A percentile compares a stretch with the other conserved stretches of the same genome.
Evolutionary conservation across 495 filamentous ascomycete genomes (phyloP).

Genomic region (Apiosordaria backusii): DNA sequence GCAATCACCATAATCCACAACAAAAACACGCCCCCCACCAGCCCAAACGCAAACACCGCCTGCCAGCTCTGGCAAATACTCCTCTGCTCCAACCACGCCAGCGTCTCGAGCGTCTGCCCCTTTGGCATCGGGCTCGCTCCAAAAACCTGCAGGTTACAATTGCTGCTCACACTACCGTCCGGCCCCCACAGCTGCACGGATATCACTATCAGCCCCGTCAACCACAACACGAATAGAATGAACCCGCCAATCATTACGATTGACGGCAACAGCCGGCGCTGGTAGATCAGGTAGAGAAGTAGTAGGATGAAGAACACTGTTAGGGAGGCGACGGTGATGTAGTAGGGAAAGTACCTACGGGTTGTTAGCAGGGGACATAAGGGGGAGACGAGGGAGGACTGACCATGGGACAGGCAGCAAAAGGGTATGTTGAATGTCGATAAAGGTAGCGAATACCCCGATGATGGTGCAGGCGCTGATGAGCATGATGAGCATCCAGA

Average conservation of each 20-base stretch:
- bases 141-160: slow-evolving; percentile 72
- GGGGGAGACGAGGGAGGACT: slow-evolving; percentile 26
- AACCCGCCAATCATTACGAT: slow-evolving; percentile 89
- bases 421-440: slow-evolving; percentile 71
- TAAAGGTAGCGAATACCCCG: slow-evolving; percentile 83
- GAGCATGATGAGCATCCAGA: slow-evolving; percentile 89
- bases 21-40: slow-evolving; percentile 80
- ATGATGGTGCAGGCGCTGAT: slow-evolving; percentile 72
- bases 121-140: slow-evolving; percentile 42
- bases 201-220: slow-evolving; percentile 88
- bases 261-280: slow-evolving; percentile 78
- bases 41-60: slow-evolving; percentile 62
- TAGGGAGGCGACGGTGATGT: slow-evolving; percentile 67
- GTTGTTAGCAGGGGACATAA: not conserved
- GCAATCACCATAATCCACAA: slow-evolving; percentile 95
- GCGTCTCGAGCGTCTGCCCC: slow-evolving; percentile 64
- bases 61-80: slow-evolving; percentile 77
- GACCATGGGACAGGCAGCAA: slow-evolving; percentile 78
- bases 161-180: slow-evolving; percentile 66
- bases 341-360: slow-evolving; percentile 88
- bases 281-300: slow-evolving; percentile 67
- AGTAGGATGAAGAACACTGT: slow-evolving; percentile 69
- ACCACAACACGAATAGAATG: slow-evolving; percentile 88
- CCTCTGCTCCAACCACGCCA: slow-evolving; percentile 85
- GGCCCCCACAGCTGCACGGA: slow-evolving; percentile 86